Percentiles rank a stretch among this genome's conserved stretches.
Evolutionary conservation across 495 filamentous ascomycete genomes (phyloP).

Genomic region (Ramalina intermedia): DNA sequence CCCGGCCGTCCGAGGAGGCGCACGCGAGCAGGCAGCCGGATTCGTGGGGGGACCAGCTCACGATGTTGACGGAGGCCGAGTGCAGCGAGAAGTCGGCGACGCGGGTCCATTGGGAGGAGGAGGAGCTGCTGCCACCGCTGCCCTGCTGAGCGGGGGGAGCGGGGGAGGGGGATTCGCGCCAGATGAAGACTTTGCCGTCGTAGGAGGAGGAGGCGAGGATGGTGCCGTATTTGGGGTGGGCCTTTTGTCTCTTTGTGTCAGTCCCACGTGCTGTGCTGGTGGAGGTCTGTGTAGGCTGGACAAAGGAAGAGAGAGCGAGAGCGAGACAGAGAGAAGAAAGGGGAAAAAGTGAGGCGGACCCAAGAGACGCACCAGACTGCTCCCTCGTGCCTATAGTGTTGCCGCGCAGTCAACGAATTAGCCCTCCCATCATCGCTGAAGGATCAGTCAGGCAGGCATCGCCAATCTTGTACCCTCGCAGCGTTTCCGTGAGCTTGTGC

Average conservation of each 20-base stretch:
- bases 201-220: slow-evolving; percentile 90
- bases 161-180: slow-evolving; percentile 64
- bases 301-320: background rate
- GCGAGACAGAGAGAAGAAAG: background rate
- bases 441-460: background rate
- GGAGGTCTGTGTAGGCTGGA: no score
- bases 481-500: slow-evolving; percentile 79
- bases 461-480: slow-evolving; percentile 60
- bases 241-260: slow-evolving; percentile 28
- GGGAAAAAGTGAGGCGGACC: slow-evolving; percentile 31
- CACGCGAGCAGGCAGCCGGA: slow-evolving; percentile 87
- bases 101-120: slow-evolving; percentile 46
- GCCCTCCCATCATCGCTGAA: no score
- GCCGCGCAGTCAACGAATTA: no score
- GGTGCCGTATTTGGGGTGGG: slow-evolving; percentile 95
- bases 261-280: slow-evolving; percentile 2
- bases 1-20: slow-evolving; percentile 83
- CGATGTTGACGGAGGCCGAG: slow-evolving; percentile 89
- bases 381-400: slow-evolving; percentile 62
- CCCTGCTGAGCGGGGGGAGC: slow-evolving; percentile 22
- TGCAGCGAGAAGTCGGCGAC: slow-evolving; percentile 85
- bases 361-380: slow-evolving; percentile 94
- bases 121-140: slow-evolving; percentile 17
- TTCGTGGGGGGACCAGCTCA: slow-evolving; percentile 95
- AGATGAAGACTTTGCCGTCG: slow-evolving; percentile 96